A percentile compares a stretch with the other conserved stretches of the same genome.
These are phyloP conservation scores for Xerocomellus chrysenteron DNA, from an alignment of 768 basidiomycete genomes.

Conservation along the genomic window DNA sequence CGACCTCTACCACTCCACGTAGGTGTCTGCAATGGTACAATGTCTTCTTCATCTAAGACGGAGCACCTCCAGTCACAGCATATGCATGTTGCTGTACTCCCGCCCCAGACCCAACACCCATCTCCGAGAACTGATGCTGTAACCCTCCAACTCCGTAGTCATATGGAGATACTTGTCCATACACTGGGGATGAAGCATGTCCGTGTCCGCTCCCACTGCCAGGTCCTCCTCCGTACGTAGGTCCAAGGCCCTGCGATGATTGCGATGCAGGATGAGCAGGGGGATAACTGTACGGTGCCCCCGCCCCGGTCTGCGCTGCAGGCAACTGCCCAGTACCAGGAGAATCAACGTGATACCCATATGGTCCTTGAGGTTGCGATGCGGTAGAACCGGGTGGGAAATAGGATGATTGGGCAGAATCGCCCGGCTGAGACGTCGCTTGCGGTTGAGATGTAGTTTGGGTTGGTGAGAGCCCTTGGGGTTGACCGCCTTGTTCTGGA, in stretches of 20 bases:
- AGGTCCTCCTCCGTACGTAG: constrained; percentile 18
- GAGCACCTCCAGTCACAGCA: constrained; percentile 17
- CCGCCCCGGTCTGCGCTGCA: constrained; percentile 3
- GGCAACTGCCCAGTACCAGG: background rate
- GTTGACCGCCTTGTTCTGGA: constrained; percentile 12
- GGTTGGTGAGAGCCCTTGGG: constrained; percentile 12
- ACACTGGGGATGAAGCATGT: constrained; percentile 17
- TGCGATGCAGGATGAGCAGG: constrained; percentile 16
- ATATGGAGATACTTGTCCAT: constrained; percentile 22
- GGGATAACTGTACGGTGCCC: constrained; percentile 18
- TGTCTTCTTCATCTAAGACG: constrained; percentile 9
- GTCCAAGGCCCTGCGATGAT: constrained; percentile 12
- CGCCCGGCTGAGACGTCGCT: constrained; percentile 12
- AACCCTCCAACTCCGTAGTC: constrained; percentile 25
- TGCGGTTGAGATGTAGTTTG: constrained; percentile 21
- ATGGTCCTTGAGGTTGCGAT: constrained; percentile 20
- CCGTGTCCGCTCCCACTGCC: constrained; percentile 25
- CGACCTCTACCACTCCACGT: background rate
- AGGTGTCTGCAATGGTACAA: background rate
- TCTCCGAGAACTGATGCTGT: constrained; percentile 34
- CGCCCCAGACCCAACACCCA: constrained; percentile 23
- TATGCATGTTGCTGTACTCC: constrained; percentile 25
- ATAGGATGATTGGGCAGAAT: constrained; percentile 14
- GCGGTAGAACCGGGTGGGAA: constrained; percentile 1
- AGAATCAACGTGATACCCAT: constrained; percentile 22